Evolutionary conservation across 2,329 filamentous ascomycete genomes (phyloP).

Genomic region (Aspergillus pseudotamarii): DNA sequence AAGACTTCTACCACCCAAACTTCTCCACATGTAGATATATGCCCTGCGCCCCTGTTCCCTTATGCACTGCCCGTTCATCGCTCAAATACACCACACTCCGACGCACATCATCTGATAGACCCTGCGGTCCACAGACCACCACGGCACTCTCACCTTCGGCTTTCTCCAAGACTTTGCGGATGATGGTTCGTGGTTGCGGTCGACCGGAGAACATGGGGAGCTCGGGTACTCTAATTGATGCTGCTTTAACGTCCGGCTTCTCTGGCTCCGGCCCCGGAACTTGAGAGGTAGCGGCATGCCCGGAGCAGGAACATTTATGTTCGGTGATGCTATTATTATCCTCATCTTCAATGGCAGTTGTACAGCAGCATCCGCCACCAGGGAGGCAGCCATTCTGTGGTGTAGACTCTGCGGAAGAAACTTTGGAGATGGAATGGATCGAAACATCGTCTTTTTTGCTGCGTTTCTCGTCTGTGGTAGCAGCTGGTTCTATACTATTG

Average conservation of each 20-base stretch:
- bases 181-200: conserved; percentile 55
- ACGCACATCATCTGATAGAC: conserved; percentile 59
- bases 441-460: conserved; percentile 29
- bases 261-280: conserved; percentile 3
- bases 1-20: conserved; percentile 49
- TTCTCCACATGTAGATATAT: conserved; percentile 63
- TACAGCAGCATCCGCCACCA: conserved; percentile 52
- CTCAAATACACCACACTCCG: conserved; percentile 58
- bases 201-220: conserved; percentile 51
- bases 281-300: conserved; percentile 21
- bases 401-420: conserved; percentile 13
- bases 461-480: conserved; percentile 15
- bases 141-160: conserved; percentile 65
- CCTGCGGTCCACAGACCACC: conserved; percentile 62
- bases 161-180: conserved; percentile 59
- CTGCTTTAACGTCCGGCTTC: conserved; percentile 3
- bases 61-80: conserved; percentile 68
- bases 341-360: conserved; percentile 50
- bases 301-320: conserved; percentile 42
- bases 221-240: conserved; percentile 8
- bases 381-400: conserved; percentile 25
- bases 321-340: conserved; percentile 39
- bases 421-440: conserved; percentile 17
- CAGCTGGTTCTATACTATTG: not conserved
- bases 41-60: conserved; percentile 67